phyloP scores from a whole-genome alignment of 148 eudicot species.

The Fagopyrum homotropicum region DNA sequence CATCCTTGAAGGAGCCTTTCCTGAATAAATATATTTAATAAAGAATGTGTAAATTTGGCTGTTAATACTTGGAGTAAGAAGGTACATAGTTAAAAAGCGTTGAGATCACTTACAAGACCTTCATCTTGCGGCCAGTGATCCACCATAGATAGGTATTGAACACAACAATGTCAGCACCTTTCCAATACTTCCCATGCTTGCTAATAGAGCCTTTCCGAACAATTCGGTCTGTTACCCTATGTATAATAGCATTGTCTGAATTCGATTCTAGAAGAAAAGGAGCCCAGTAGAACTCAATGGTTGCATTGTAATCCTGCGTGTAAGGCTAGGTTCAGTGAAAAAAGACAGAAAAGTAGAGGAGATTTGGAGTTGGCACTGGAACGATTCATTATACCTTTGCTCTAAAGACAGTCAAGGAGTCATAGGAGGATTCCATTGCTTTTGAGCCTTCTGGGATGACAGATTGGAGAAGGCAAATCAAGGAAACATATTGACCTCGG shows the following conservation, averaged over 20 bases:
- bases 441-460: slow-evolving; percentile 61
- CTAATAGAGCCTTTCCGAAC: slow-evolving; percentile 81
- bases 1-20: slow-evolving; percentile 13
- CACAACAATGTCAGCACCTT: slow-evolving; percentile 86
- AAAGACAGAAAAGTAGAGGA: neutral
- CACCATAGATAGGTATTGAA: slow-evolving; percentile 98
- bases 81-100: neutral
- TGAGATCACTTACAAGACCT: slow-evolving; percentile 51
- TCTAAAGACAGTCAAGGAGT: slow-evolving; percentile 62
- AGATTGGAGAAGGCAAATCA: slow-evolving; percentile 84
- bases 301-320: slow-evolving; percentile 76
- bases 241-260: slow-evolving; percentile 67
- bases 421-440: slow-evolving; percentile 50
- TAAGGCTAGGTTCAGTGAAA: neutral
- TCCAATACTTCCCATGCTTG: slow-evolving; percentile 81
- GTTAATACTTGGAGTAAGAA: neutral
- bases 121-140: slow-evolving; percentile 83
- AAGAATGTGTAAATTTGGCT: neutral
- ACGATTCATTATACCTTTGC: slow-evolving; percentile 43
- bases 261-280: slow-evolving; percentile 91
- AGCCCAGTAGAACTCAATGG: slow-evolving; percentile 97
- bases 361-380: neutral
- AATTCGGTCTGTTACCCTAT: slow-evolving; percentile 61
- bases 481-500: slow-evolving; percentile 66
- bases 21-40: neutral